Base-by-base conservation (phyloP, 768 basidiomycete genomes). In the Termitomyces sp. region DNA sequence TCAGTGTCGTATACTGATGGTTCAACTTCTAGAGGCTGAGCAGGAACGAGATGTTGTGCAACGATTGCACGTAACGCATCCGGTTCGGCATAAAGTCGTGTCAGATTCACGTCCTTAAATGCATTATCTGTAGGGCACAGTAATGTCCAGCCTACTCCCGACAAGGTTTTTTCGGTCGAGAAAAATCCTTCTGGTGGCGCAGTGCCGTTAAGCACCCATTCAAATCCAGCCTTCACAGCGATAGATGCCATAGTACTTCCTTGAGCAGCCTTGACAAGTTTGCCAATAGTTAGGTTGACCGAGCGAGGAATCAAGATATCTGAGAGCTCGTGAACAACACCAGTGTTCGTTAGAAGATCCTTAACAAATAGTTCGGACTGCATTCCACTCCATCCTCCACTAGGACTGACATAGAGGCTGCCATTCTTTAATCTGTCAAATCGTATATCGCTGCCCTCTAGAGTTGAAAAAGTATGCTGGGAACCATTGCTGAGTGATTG, bases 61-160 rank as follows among this genome's bases (percentile, higher is more conserved):
- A 93, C 89, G 27, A 93, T 81, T 9, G 70, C 75, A 54, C 77
- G 79, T 50, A 93, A 75, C 7, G 66, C 66, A 3, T 82, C 78
- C 12, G 72, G 59, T 66, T 92, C 80, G 30, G 78, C 80, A 61
- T 86, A 87, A 24, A 94, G 71, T 59, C 73, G 70, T 0, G 94
- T 94, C 58, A 98, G 72, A 74, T 98, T 95, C 70, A 89, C 74
- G 22, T 82, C 75, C 69, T 93, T 88, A 81, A 98, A 97, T 0
- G 96, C 95, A 58, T 89, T 88, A 67, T 99, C 97, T 6, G 86
- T 84, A 3, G 97, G 97, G 64, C 91, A 95, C 22, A 99, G 79
- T 4, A 99, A 72, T 1, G 94, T 96, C 88, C 95, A 98, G 4
- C 88, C 86, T 9, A 71, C 73, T 27, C 76, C 79, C 20, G 69